Evolutionary conservation across 441 rosid genomes (phyloP), one percentile per base, ranked within the genome.

Genomic region (Jatropha multifida): DNA sequence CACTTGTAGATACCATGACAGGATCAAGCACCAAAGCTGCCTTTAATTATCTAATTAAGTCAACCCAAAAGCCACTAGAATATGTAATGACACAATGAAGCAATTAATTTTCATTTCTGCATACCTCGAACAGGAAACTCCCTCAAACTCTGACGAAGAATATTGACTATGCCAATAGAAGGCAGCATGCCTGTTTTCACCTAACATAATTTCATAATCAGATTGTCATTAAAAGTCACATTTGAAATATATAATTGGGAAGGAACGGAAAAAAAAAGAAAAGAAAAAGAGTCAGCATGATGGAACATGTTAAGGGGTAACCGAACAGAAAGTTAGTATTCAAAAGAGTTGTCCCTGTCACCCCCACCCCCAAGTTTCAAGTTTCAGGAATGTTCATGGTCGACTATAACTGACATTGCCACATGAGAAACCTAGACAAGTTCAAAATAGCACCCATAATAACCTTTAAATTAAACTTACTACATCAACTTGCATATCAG

Each of bases 11-110:
- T 59, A 94, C 97, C 97, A 96, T 90, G 74, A 94, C 99, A 60
- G 97, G 98, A 90, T 96, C 99, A 85, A 94, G 92, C 73, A 96
- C 99, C 77, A 96, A 82, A 89, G 96, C 98, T 96, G 77, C 89
- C 88, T 86, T 90, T 83, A 83, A 58, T 75, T 65, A 77, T 65
- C 56, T 18, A 75, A 77, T 23, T 54, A 79, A 83, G 81, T 84
- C 84, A 86, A 83, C 58, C 72, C 51, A 72, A 73, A 76, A 79
- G 51, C 78, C 32, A 78, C 76, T 41, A 71, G 58, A 49, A 67
- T 37, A 32, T 49, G 40, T 76, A 72, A 52, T 17, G 12, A 70
- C 12, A 68, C 71, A 64, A 68, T 15, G 58, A 61, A 65, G 62
- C 4, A 1, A 44, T 27, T 5, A 58, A 3, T 48, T 14, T 67